Percentiles rank a stretch among this genome's conserved stretches.
phyloP scores from a whole-genome alignment of 1,284 basidiomycete genomes.

The Microbotryum intermedium region DNA sequence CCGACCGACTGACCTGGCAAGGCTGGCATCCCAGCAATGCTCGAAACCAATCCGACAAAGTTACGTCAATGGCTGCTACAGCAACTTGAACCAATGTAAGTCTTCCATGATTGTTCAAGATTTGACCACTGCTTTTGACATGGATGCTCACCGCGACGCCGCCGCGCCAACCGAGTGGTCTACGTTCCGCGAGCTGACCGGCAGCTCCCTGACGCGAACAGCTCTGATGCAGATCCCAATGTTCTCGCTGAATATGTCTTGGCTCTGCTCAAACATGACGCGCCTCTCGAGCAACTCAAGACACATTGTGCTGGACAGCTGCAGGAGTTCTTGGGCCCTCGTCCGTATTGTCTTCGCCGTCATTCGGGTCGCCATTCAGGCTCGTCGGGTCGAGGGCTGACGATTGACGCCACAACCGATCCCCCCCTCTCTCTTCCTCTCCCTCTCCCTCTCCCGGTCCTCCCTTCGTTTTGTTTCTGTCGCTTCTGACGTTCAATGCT shows the following conservation, averaged over 20 bases:
- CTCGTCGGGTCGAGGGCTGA: too few species aligned
- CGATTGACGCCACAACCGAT: too few species aligned
- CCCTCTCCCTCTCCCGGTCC: too few species aligned
- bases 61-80: constrained; percentile 58
- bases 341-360: constrained; percentile 42
- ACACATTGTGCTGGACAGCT: constrained; percentile 68
- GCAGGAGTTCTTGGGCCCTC: constrained; percentile 84
- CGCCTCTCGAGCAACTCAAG: constrained; percentile 69
- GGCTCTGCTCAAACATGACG: constrained; percentile 85
- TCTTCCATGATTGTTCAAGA: constrained; percentile 19
- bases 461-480: too few species aligned
- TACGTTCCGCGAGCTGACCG: too few species aligned
- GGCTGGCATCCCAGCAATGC: neutral
- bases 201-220: constrained; percentile 38
- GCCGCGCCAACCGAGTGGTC: neutral
- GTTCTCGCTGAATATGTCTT: constrained; percentile 91
- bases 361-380: too few species aligned
- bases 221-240: constrained; percentile 91
- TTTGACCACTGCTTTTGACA: neutral
- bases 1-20: too few species aligned
- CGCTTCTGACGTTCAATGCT: neutral
- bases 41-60: neutral
- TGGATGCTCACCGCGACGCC: constrained; percentile 2
- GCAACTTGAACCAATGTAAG: constrained; percentile 76
- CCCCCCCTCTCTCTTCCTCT: too few species aligned